Evolutionary conservation across 371 early-diverging fungal genomes (phyloP).

Genomic region (Apophysomyces ossiformis): DNA sequence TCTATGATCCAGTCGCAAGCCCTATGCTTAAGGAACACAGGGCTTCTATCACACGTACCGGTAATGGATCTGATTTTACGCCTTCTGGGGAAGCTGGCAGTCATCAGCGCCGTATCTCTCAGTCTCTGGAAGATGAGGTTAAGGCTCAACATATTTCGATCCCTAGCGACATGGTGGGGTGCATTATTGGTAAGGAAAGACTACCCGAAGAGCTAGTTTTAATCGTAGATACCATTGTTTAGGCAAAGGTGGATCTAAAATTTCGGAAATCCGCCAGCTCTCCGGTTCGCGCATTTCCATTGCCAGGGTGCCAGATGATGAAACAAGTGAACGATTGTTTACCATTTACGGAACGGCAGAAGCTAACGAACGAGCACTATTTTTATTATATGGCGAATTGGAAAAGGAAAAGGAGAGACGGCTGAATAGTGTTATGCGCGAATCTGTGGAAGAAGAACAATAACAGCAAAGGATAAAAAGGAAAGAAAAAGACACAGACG

Average conservation of each 20-base stretch:
- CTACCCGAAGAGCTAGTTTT: background rate
- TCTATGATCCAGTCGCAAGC: slow-evolving; percentile 39
- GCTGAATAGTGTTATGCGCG: slow-evolving; percentile 41
- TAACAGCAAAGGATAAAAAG: background rate
- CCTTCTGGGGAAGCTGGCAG: slow-evolving; percentile 41
- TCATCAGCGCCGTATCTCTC: slow-evolving; percentile 35
- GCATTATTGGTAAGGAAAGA: slow-evolving; percentile 81
- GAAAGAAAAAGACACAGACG: background rate
- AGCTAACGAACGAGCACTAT: slow-evolving; percentile 82
- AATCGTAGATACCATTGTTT: background rate
- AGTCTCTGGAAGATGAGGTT: slow-evolving; percentile 43
- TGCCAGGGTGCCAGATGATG: slow-evolving; percentile 71
- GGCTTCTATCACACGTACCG: slow-evolving; percentile 63
- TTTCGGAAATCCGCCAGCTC: slow-evolving; percentile 85
- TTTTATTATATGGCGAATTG: slow-evolving; percentile 80
- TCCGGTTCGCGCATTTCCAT: slow-evolving; percentile 84
- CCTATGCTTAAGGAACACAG: slow-evolving; percentile 30
- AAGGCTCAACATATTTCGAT: slow-evolving; percentile 86
- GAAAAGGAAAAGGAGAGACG: slow-evolving; percentile 81
- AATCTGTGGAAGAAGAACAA: slow-evolving; percentile 16
- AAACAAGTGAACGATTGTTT: slow-evolving; percentile 76
- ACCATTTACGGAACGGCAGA: slow-evolving; percentile 84
- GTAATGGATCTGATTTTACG: slow-evolving; percentile 52
- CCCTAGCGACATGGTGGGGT: slow-evolving; percentile 92
- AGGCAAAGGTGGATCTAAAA: slow-evolving; percentile 77